These are phyloP conservation scores for Neospora caninum DNA, from an alignment of 169 alveolate genomes.

Conservation along the genomic window DNA sequence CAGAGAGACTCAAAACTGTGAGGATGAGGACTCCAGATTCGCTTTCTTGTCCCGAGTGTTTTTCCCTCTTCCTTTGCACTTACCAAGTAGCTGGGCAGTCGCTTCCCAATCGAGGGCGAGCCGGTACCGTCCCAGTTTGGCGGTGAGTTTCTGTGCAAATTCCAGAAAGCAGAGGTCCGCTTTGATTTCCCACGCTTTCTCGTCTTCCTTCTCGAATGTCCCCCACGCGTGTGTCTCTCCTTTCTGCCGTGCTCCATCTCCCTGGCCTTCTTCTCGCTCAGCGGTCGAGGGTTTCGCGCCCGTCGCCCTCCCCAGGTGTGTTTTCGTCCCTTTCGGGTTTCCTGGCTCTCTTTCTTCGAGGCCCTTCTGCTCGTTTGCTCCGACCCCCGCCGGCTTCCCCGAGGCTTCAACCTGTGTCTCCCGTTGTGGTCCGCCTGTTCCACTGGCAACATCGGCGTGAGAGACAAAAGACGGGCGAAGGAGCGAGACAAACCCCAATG, in stretches of 20 bases:
- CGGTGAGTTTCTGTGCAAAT: neutral
- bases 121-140: neutral
- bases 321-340: neutral
- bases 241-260: neutral
- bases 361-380: neutral
- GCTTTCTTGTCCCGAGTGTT: too few relatives aligned
- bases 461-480: neutral
- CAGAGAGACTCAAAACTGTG: too few relatives aligned
- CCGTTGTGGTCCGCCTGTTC: too few relatives aligned
- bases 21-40: too few relatives aligned
- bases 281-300: neutral
- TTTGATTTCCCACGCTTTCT: neutral
- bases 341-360: neutral
- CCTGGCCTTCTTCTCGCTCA: neutral
- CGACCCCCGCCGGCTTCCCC: too few relatives aligned
- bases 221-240: neutral
- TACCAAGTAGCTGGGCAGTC: neutral
- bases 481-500: neutral
- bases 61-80: neutral
- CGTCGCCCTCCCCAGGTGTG: neutral
- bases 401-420: too few relatives aligned
- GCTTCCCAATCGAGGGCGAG: constrained; percentile 40
- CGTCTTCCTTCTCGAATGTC: neutral
- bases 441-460: too few relatives aligned
- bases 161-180: constrained; percentile 12